Conservation (phyloP, 139 green algal species). For the Picochlorum sp. region DNA sequence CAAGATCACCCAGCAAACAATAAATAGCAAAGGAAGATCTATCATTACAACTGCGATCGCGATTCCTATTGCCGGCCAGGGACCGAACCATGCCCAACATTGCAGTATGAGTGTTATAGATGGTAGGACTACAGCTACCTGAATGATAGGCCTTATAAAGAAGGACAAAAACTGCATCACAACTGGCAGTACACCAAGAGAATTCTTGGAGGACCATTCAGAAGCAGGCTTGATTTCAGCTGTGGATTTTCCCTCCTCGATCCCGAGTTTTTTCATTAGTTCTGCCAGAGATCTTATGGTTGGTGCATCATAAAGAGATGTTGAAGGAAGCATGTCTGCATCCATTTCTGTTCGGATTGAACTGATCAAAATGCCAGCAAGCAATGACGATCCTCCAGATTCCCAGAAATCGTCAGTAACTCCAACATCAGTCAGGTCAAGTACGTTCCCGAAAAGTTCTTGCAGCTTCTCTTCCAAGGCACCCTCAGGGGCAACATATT, state of each 20-base stretch:
- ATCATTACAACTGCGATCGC: not conserved
- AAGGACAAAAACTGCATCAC: not conserved
- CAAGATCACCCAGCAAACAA: not conserved
- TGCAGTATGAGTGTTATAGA: not conserved
- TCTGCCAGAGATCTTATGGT: not conserved
- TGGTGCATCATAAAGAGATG: not conserved
- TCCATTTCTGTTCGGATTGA: not conserved
- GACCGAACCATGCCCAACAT: not conserved
- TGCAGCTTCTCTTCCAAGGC: not conserved
- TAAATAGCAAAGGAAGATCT: not conserved
- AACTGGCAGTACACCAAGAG: not conserved
- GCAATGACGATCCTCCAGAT: not conserved
- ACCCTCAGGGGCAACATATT: constrained; percentile 1
- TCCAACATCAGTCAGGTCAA: not conserved
- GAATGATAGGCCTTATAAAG: not conserved
- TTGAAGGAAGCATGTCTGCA: not conserved
- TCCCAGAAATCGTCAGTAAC: constrained; percentile 1
- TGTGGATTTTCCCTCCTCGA: not conserved
- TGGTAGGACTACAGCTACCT: not conserved
- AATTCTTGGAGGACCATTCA: not conserved
- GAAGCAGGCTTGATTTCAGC: not conserved
- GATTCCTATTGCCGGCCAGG: not conserved
- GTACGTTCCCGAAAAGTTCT: not conserved
- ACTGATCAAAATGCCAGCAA: not conserved
- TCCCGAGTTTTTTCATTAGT: not conserved